Percentiles rank a stretch among this genome's conserved stretches.
phyloP scores from a whole-genome alignment of 176 grass and related monocot genomes.

The Melocanna baccifera region DNA sequence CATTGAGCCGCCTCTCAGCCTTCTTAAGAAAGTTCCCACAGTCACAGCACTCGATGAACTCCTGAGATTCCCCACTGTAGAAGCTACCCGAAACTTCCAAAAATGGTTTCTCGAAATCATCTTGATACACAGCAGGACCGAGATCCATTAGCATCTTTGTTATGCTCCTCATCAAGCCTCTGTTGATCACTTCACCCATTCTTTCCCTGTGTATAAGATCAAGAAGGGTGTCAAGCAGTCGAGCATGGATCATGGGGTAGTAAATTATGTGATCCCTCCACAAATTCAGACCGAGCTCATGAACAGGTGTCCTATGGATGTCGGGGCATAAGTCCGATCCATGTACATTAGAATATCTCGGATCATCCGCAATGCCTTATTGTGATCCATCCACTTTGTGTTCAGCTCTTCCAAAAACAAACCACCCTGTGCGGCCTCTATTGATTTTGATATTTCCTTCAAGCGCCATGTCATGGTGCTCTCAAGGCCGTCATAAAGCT shows the following conservation, averaged over 20 bases:
- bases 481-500: constrained; percentile 70
- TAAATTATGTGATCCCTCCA: constrained; percentile 93
- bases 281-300: constrained; percentile 86
- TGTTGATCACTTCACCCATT: constrained; percentile 84
- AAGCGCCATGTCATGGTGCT: constrained; percentile 74
- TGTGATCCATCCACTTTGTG: constrained; percentile 86
- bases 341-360: constrained; percentile 98
- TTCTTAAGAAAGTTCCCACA: constrained; percentile 91
- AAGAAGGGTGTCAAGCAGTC: constrained; percentile 71
- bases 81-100: constrained; percentile 76
- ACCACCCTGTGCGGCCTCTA: constrained; percentile 78
- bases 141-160: constrained; percentile 99
- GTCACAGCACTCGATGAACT: constrained; percentile 83
- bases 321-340: constrained; percentile 71
- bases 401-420: constrained; percentile 86
- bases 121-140: constrained; percentile 79
- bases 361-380: constrained; percentile 92
- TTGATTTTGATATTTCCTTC: constrained; percentile 69
- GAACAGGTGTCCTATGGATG: constrained; percentile 69
- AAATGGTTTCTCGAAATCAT: constrained; percentile 93
- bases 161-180: constrained; percentile 77
- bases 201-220: constrained; percentile 82
- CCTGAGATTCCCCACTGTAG: constrained; percentile 79
- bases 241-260: constrained; percentile 58
- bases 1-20: constrained; percentile 82